Base-by-base conservation (phyloP, 176 grass and related monocot genomes). In the Bromus sterilis region DNA sequence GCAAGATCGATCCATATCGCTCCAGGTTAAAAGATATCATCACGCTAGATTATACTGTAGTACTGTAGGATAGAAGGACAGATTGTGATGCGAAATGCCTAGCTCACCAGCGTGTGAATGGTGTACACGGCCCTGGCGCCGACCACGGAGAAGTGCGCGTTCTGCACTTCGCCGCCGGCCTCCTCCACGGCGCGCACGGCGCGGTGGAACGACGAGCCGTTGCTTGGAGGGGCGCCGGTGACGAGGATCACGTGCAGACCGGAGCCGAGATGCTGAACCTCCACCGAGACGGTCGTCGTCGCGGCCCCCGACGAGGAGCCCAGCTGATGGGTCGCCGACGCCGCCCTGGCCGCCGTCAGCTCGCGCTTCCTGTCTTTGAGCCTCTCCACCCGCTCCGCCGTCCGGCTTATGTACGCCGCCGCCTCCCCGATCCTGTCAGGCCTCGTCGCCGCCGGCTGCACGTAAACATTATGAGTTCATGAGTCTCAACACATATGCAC, bases 101-200 rank as follows among this genome's bases (percentile, higher is more conserved):
- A 53, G 33, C 87, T 91, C n/a, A 97, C 94, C 87, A 80, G 77
- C 32, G 87, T 69, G 56, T 97, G 89, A 32, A 98, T 88, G 63
- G 90, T 92, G 83, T 92, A 81, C 42, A 98, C 20, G 64, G 88
- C 84, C 78, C 35, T 85, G 40, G 80, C 57, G 37, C 88, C 92
- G 18, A 80, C 71, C 12, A 84, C 66, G 8, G 90, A 87, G 83
- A 91, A 98, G 75, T 94, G 82, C 24, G 95, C 92, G 78, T 91
- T 91, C 75, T 90, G 79, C 7, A 98, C 89, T 78, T 91, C 80
- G 28, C 75, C 86, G n/a, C 90, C 88, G 86, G 87, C 83, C 72
- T 89, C 90, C 76, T 80, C 83, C 56, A 94, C 72, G 6, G 81
- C 78, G 11, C 88, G 78, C 29, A 94, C 78, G 2, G 89, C 70